Conservation (phyloP, 352 stramenopile species). For the Globisporangium cederbergense region DNA sequence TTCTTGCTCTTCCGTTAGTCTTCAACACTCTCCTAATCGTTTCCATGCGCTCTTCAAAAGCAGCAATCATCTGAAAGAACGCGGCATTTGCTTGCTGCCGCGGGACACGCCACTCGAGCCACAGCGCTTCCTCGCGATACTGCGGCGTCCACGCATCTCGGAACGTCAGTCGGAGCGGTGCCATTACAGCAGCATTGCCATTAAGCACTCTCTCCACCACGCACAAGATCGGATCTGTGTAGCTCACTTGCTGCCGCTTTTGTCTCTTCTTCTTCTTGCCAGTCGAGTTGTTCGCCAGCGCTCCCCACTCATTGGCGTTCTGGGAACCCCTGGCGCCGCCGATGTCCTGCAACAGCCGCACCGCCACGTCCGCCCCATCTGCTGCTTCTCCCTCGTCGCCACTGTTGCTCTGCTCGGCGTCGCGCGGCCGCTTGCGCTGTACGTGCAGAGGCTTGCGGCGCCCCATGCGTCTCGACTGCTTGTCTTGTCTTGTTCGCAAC, state of each 20-base stretch:
- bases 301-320: not conserved
- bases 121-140: slow-evolving; percentile 14
- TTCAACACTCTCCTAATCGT: too few relatives aligned
- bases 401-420: not conserved
- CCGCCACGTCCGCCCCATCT: not conserved
- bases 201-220: not conserved
- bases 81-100: not conserved
- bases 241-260: slow-evolving; percentile 1
- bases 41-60: not conserved
- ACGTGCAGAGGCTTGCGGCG: slow-evolving; percentile 31
- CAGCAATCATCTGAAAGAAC: slow-evolving; percentile 1
- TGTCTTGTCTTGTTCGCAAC: not conserved
- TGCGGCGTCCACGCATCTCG: slow-evolving; percentile 6
- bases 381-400: not conserved
- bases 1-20: not conserved
- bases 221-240: slow-evolving; percentile 8
- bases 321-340: not conserved
- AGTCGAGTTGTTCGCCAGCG: not conserved
- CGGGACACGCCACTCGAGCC: slow-evolving; percentile 4
- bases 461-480: slow-evolving; percentile 20
- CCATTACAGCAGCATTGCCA: not conserved
- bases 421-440: slow-evolving; percentile 20
- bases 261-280: not conserved
- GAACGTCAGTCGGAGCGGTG: slow-evolving; percentile 15
- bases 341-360: not conserved